Evolutionary conservation across 257 asterid genomes (phyloP), one percentile per base, ranked within the genome.

Genomic region (Penstemon eatonii): DNA sequence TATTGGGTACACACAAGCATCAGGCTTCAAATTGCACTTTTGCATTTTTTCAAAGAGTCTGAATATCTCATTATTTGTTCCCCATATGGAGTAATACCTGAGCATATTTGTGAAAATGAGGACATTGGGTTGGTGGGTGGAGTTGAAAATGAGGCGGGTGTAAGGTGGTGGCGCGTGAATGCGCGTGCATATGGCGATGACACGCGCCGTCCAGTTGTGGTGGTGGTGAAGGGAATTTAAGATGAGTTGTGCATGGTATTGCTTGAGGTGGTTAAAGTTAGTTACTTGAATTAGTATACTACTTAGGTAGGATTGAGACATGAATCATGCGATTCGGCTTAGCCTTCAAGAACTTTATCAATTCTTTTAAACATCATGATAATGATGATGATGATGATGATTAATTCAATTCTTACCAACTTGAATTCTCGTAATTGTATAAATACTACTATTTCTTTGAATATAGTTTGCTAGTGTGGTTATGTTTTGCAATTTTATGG

Each of bases 191-290:
- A 63, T 73, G 25, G 56, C 68, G 40, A 85, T 64, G 77, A 88
- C 84, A 40, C 67, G 85, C 47, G 84, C 78, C 75, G 72, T 86
- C 87, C 90, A 88, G 70, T 60, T 70, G 25, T 65, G 54, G 4
- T 41, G 72, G 67, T 44, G 63, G 71, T 77, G 84, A 63, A 80
- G 84, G 56, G 88, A 80, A 37, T 65, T 65, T 11, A 68, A 87
- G 66, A 87, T 46, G 81, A 87, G 83, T 7, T 80, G 86, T 0
- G 86, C 84, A 69, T 85, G 90, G 62, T 85, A 62, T 72, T 85
- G 87, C 56, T 78, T 69, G 19, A 87, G 79, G 10, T 83, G 87
- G 68, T 13, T 55, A 8, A 74, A 47, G 65, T 63, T 77, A 53
- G 67, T 47, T 42, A 75, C 38, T 75, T 72, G 19, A 6, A 56